A percentile compares a stretch with the other conserved stretches of the same genome.
Evolutionary conservation across 495 filamentous ascomycete species (phyloP).

Genomic region (Trichocladium uniseriatum): DNA sequence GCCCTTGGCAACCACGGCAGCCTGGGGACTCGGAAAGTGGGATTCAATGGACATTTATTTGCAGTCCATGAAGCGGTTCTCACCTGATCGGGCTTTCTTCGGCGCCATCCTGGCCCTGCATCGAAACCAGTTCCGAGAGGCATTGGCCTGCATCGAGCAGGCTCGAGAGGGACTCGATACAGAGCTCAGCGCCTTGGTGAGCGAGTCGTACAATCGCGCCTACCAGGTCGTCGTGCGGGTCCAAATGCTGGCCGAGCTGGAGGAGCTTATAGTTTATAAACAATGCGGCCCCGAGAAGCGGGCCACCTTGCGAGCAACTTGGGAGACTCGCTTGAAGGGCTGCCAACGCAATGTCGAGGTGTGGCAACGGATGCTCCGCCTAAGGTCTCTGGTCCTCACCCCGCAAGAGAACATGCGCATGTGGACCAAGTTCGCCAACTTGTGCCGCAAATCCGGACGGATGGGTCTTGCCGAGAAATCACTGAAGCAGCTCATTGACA

Average conservation of each 20-base stretch:
- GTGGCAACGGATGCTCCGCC: conserved; percentile 96
- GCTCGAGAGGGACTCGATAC: conserved; percentile 90
- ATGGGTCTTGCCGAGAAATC: conserved; percentile 95
- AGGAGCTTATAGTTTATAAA: conserved; percentile 97
- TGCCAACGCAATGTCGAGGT: conserved; percentile 97
- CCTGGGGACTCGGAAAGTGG: conserved; percentile 97
- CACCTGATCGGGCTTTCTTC: conserved; percentile 93
- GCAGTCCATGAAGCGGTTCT: conserved; percentile 82
- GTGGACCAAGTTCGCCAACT: conserved; percentile 98
- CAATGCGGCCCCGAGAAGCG: conserved; percentile 82
- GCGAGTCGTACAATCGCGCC: conserved; percentile 92
- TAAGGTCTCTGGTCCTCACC: conserved; percentile 80
- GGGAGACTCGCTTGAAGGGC: conserved; percentile 88
- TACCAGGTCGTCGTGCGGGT: conserved; percentile 94
- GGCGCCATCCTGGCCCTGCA: conserved; percentile 90
- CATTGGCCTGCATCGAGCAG: conserved; percentile 73
- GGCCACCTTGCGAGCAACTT: conserved; percentile 82
- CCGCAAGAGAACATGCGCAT: conserved; percentile 93
- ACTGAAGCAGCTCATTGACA: conserved; percentile 59
- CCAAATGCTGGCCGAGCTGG: conserved; percentile 96
- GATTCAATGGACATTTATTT: conserved; percentile 96
- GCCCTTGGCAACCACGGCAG: conserved; percentile 85
- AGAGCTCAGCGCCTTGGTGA: conserved; percentile 85
- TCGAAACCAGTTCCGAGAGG: conserved; percentile 87
- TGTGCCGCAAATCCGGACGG: conserved; percentile 90